Evolutionary conservation across 495 filamentous ascomycete species (phyloP).

Genomic region (Penicillium atrosanguineum): DNA sequence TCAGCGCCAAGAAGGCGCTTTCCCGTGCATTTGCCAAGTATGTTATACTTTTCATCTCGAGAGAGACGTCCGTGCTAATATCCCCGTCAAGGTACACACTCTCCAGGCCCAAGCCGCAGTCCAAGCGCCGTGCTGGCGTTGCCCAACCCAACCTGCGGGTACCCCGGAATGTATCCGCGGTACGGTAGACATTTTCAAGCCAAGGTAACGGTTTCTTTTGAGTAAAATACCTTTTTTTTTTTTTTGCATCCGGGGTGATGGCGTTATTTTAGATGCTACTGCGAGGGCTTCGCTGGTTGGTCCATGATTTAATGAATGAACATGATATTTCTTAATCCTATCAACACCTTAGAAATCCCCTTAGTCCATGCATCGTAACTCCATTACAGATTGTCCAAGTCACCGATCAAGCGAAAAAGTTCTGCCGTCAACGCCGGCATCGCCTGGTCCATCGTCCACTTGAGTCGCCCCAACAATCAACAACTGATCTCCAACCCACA

Average conservation of each 20-base stretch:
- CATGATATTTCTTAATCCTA: conserved; percentile 1
- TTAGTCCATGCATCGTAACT: neutral
- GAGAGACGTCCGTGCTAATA: conserved; percentile 16
- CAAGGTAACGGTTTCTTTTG: conserved; percentile 9
- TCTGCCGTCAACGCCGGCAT: neutral
- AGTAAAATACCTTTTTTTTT: conserved; percentile 31
- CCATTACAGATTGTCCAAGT: too few species aligned
- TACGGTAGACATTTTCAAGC: conserved; percentile 6
- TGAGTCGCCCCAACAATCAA: too few species aligned
- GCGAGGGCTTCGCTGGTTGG: conserved; percentile 5
- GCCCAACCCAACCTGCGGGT: conserved; percentile 31
- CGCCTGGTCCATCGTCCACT: too few species aligned
- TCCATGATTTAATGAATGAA: conserved; percentile 30
- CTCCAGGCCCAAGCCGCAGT: conserved; percentile 44
- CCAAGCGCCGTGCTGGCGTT: conserved; percentile 44
- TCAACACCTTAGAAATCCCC: neutral
- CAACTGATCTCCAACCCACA: too few species aligned
- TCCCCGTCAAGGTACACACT: conserved; percentile 40
- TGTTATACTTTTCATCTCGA: conserved; percentile 16
- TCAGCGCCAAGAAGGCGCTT: conserved; percentile 96
- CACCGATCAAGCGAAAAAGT: neutral
- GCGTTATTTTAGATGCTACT: conserved; percentile 14
- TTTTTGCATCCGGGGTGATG: conserved; percentile 25
- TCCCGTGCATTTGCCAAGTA: conserved; percentile 98
- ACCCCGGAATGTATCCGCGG: conserved; percentile 16